A percentile compares a stretch with the other conserved stretches of the same genome.
Evolutionary conservation across 495 filamentous ascomycete species (phyloP).

Genomic region (Tuber calosporum): DNA sequence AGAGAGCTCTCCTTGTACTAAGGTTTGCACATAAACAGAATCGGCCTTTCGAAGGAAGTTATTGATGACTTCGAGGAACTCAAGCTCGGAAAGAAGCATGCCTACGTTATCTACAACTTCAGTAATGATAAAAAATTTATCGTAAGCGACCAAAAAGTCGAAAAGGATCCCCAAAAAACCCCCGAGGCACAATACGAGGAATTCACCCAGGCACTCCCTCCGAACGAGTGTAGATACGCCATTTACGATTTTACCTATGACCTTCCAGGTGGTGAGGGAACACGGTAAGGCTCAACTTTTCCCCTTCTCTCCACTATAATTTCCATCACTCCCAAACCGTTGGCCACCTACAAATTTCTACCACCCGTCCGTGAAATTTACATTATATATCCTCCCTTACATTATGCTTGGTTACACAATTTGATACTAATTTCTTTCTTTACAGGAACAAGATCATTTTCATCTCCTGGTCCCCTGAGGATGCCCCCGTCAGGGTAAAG

Average conservation of each 20-base stretch:
- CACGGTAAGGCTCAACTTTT: conserved; percentile 51
- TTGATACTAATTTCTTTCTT: background rate
- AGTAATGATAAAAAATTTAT: conserved; percentile 86
- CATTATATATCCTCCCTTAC: background rate
- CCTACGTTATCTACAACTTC: conserved; percentile 97
- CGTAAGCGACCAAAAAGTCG: conserved; percentile 64
- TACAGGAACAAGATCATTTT: conserved; percentile 89
- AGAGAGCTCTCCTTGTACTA: background rate
- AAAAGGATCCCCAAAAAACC: conserved; percentile 45
- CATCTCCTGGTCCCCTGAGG: conserved; percentile 85
- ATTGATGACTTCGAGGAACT: conserved; percentile 78
- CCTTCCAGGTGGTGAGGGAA: conserved; percentile 69
- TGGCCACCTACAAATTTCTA: background rate
- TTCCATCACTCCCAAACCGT: background rate
- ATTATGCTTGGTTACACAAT: background rate
- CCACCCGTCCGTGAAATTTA: background rate
- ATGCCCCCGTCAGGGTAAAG: conserved; percentile 71
- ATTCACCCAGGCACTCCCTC: conserved; percentile 24
- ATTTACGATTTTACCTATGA: conserved; percentile 90
- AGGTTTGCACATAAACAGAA: conserved; percentile 49
- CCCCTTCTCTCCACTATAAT: background rate
- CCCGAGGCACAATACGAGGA: conserved; percentile 34
- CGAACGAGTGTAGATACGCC: conserved; percentile 59
- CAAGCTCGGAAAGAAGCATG: conserved; percentile 77
- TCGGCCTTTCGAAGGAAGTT: conserved; percentile 71